Conservation (phyloP, 768 basidiomycete species). For the Sarcodon aspratus region DNA sequence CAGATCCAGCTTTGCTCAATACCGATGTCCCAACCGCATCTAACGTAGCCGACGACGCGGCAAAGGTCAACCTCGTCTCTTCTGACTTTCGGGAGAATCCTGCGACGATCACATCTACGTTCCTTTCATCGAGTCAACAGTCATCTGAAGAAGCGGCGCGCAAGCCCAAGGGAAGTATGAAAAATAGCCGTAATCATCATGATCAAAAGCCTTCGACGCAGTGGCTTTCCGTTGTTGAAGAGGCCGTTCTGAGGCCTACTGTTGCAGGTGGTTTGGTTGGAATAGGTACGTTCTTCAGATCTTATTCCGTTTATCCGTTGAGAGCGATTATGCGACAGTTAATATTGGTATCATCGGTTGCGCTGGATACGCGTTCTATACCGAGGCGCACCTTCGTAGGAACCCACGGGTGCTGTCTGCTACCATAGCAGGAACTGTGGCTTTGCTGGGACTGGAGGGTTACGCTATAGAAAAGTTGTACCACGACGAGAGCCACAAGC, state of each 20-base stretch:
- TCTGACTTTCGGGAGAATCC: conserved; percentile 37
- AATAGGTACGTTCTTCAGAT: conserved; percentile 32
- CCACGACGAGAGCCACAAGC: conserved; percentile 43
- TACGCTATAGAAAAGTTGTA: conserved; percentile 46
- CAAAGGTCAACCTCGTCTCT: conserved; percentile 48
- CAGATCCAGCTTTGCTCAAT: conserved; percentile 48
- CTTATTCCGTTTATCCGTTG: not conserved
- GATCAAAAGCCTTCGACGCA: conserved; percentile 42
- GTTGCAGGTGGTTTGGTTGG: conserved; percentile 67
- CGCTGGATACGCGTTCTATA: conserved; percentile 54
- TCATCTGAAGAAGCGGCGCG: not conserved
- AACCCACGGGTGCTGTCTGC: conserved; percentile 43
- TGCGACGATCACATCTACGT: conserved; percentile 21
- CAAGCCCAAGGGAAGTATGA: conserved; percentile 7
- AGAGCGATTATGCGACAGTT: conserved; percentile 25
- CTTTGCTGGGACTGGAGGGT: conserved; percentile 52
- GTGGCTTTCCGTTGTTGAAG: conserved; percentile 38
- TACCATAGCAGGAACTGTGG: conserved; percentile 40
- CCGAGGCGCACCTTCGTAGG: conserved; percentile 44
- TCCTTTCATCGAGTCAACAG: not conserved
- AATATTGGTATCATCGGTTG: conserved; percentile 61
- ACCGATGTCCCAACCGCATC: conserved; percentile 27
- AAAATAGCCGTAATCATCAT: conserved; percentile 23
- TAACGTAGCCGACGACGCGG: conserved; percentile 29
- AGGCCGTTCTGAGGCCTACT: conserved; percentile 49